Evolutionary conservation across 768 basidiomycete genomes (phyloP).

Genomic region (Kwoniella mangroviensis): DNA sequence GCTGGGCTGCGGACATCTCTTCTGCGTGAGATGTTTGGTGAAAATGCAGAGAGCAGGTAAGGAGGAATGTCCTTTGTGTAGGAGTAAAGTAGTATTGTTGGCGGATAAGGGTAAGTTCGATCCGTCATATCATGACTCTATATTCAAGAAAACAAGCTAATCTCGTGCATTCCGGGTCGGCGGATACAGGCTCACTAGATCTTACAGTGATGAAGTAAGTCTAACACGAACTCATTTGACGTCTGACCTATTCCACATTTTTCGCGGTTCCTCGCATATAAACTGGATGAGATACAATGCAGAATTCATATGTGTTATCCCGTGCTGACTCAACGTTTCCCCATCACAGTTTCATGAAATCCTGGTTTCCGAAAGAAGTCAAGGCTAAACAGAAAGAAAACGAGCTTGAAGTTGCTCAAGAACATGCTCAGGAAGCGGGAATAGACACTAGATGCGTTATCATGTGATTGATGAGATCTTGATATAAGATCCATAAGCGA

Average conservation of each 20-base stretch:
- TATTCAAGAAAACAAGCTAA: background rate
- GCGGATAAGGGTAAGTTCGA: slow-evolving; percentile 74
- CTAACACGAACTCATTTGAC: no score
- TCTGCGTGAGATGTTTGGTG: slow-evolving; percentile 66
- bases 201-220: slow-evolving; percentile 55
- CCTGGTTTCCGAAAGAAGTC: slow-evolving; percentile 89
- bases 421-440: slow-evolving; percentile 62
- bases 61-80: slow-evolving; percentile 80
- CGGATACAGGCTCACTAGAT: slow-evolving; percentile 48
- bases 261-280: no score
- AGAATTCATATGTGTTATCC: no score
- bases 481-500: no score
- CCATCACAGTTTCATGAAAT: slow-evolving; percentile 76
- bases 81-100: slow-evolving; percentile 72
- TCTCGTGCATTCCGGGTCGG: no score
- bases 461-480: slow-evolving; percentile 20
- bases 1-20: slow-evolving; percentile 73
- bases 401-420: slow-evolving; percentile 72
- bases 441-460: slow-evolving; percentile 33
- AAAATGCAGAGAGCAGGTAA: slow-evolving; percentile 87
- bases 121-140: no score
- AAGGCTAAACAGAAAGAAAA: slow-evolving; percentile 74
- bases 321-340: background rate
- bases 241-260: no score
- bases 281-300: no score